A percentile compares a stretch with the other conserved stretches of the same genome.
These are phyloP conservation scores for Lactarius akahatsu DNA, from an alignment of 768 basidiomycete genomes.

Conservation along the genomic window DNA sequence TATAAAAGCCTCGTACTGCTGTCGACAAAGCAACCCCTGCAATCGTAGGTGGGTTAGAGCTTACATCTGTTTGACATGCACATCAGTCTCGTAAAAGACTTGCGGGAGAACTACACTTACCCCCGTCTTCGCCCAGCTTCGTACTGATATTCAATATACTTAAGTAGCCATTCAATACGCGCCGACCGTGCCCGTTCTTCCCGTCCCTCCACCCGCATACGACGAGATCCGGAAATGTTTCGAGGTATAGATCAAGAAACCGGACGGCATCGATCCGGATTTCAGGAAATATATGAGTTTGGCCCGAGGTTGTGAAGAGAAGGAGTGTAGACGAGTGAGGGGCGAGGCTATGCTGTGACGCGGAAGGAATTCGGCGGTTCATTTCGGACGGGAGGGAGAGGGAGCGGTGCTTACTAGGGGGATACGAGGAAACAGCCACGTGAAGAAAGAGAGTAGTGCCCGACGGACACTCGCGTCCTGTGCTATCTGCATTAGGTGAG, in stretches of 20 bases:
- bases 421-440: conserved; percentile 69
- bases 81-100: conserved; percentile 6
- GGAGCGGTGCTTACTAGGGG: conserved; percentile 46
- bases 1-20: conserved; percentile 45
- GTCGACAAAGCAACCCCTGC: conserved; percentile 65
- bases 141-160: conserved; percentile 73
- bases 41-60: conserved; percentile 50
- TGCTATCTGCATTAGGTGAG: not conserved
- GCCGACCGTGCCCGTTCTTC: conserved; percentile 53
- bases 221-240: conserved; percentile 63
- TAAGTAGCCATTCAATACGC: conserved; percentile 77
- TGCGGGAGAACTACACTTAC: conserved; percentile 35
- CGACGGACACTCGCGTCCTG: conserved; percentile 84
- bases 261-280: conserved; percentile 88
- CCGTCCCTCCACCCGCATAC: conserved; percentile 64
- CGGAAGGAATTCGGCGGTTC: conserved; percentile 6
- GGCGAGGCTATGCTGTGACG: conserved; percentile 56
- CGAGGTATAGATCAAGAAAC: conserved; percentile 72
- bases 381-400: not conserved
- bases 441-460: conserved; percentile 61
- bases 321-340: conserved; percentile 78
- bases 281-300: conserved; percentile 94
- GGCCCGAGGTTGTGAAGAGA: conserved; percentile 85
- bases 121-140: conserved; percentile 56
- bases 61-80: conserved; percentile 35